Evolutionary conservation across 495 filamentous ascomycete species (phyloP), one percentile per base, ranked within the genome.

Genomic region (Letharia lupina): DNA sequence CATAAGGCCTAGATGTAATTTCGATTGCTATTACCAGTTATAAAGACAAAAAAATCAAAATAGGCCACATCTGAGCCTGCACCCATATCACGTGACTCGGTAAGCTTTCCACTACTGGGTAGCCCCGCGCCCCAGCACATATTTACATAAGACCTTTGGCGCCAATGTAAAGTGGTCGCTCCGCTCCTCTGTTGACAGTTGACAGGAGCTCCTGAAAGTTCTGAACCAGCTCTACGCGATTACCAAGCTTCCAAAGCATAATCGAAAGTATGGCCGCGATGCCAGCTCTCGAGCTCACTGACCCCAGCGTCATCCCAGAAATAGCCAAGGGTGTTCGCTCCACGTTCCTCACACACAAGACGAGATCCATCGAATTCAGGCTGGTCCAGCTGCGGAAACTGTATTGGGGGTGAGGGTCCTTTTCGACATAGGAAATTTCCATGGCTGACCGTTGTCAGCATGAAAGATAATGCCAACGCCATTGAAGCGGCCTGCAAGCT

Each of bases 321-420:
- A 83, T 86, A 52, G 80, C 82, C 72, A 80, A 81, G 66, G 79
- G 75, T 13, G 75, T 84, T 15, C 84, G 85, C 72, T 76, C 80
- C 62, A 80, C 87, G 31, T 98, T 91, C 79, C 78, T 81, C 68
- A 80, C 89, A 18, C 86, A 93, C 75, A 90, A 89, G 79, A 96
- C 91, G 5, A 89, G 89, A 71, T 81, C 88, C 62, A 73, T 96
- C 64, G 83, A 89, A 69, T 98, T 89, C 80, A 84, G 94, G 62
- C 80, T 91, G 61, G 77, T 83, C 23, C 93, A 97, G 81, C 86
- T 97, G 47, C 87, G 91, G 60, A 93, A 91, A 80, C 87, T 97
- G 54, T 97, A 95, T 79, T 96, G 92, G 92, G 92, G 84, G 84
- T 87, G 73, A 79, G 77, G 70, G 4, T 23, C 13, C 31, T 56